Evolutionary conservation across 768 basidiomycete genomes (phyloP), one percentile per base, ranked within the genome.

Genomic region (Mycena floridula): DNA sequence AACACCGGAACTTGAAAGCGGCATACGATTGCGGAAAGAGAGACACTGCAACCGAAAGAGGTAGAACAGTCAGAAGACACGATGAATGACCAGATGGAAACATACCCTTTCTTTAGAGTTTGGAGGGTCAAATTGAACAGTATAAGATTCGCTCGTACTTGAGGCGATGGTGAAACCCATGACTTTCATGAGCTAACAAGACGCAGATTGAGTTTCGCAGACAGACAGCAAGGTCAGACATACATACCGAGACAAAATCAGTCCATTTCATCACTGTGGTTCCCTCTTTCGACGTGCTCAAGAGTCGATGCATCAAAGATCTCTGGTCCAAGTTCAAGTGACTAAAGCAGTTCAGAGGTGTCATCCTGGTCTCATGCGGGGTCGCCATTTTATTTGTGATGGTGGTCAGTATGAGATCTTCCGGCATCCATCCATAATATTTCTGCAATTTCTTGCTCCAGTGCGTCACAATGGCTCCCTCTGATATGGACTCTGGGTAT

Each of bases 71-170:
- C 24, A 27, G 22, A 23, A 23, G 26, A 30, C n/a, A 15, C 6
- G 16, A 25, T n/a, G n/a, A n/a, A n/a, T n/a, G n/a, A n/a, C 20
- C 18, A n/a, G 15, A 15, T 35, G 1, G 13, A 35, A 22, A 59
- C 73, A 59, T 49, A 76, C 76, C 48, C 56, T 66, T 52, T 76
- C 74, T 35, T 53, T 59, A 32, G 59, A 55, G 52, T 80, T 67
- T 15, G 85, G 88, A 39, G 87, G 87, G 59, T 86, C 80, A 55
- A 90, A 90, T 27, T 85, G 75, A 26, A 90, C 88, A 58, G 85
- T 85, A n/a, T n/a, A n/a, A 8, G 86, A 89, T 2, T 88, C 88
- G 16, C 86, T 85, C 2, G 85, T 86, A 47, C 78, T 79, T 4
- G 82, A 82, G 55, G 81, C 79, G 51, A 81, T 82, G 3, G 64